Evolutionary conservation across 176 grass and related monocot genomes (phyloP).

Genomic region (Hsuehochloa calcarea): DNA sequence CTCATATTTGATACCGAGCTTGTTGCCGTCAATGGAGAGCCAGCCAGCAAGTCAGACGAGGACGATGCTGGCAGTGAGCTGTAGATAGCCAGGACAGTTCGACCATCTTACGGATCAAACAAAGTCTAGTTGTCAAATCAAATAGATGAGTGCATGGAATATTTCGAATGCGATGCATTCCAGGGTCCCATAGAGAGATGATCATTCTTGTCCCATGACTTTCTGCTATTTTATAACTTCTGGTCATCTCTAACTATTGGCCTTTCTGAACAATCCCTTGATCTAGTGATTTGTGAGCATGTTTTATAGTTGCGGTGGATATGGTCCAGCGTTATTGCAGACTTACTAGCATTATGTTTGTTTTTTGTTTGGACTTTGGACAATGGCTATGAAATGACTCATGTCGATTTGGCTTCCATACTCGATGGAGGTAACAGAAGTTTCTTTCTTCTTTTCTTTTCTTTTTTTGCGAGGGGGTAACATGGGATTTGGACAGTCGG

Average conservation of each 20-base stretch:
- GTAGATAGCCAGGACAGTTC: slow-evolving; percentile 23
- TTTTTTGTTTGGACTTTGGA: too few relatives aligned
- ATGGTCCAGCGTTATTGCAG: neutral
- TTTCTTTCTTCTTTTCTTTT: too few relatives aligned
- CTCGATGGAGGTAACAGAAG: too few relatives aligned
- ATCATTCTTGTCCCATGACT: neutral
- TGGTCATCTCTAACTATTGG: neutral
- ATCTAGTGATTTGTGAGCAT: neutral
- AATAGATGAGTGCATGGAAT: neutral
- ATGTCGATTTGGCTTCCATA: neutral
- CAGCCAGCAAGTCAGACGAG: slow-evolving; percentile 39
- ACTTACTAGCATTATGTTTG: neutral
- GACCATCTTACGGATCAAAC: neutral
- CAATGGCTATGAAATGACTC: too few relatives aligned
- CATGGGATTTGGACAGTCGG: too few relatives aligned
- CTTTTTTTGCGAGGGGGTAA: too few relatives aligned
- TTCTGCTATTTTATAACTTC: slow-evolving; percentile 1
- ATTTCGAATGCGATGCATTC: neutral
- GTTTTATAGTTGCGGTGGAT: neutral
- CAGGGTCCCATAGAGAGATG: neutral
- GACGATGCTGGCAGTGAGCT: slow-evolving; percentile 44
- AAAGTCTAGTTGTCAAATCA: neutral
- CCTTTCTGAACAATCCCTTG: neutral
- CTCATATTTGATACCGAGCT: slow-evolving; percentile 96
- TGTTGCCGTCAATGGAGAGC: slow-evolving; percentile 81